A percentile compares a stretch with the other conserved stretches of the same genome.
Conservation (phyloP, 768 basidiomycete genomes). For the Tubosaeta sp. region DNA sequence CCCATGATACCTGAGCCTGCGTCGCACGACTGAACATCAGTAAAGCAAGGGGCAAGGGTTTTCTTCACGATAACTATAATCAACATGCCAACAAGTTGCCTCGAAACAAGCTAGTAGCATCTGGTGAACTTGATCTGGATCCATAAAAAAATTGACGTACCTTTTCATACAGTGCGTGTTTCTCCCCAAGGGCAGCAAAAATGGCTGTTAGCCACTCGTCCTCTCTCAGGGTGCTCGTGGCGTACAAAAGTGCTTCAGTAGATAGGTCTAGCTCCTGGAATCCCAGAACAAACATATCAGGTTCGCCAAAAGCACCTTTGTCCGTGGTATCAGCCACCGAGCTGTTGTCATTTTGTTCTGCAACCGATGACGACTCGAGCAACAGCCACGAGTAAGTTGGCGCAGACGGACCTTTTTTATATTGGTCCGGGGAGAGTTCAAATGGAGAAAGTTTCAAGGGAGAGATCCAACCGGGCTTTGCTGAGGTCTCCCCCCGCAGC, state of each 20-base stretch:
- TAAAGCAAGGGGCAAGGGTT: conserved; percentile 44
- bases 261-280: conserved; percentile 83
- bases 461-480: conserved; percentile 27
- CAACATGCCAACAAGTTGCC: conserved; percentile 83
- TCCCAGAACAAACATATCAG: conserved; percentile 69
- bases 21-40: conserved; percentile 45
- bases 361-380: not conserved
- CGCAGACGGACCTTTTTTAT: conserved; percentile 19
- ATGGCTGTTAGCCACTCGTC: conserved; percentile 68
- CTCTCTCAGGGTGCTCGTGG: conserved; percentile 56
- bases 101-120: conserved; percentile 55
- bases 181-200: conserved; percentile 69
- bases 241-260: conserved; percentile 72
- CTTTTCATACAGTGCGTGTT: conserved; percentile 60
- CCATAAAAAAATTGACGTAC: conserved; percentile 29
- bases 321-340: conserved; percentile 6
- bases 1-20: conserved; percentile 77
- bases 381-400: not conserved
- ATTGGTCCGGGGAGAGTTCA: conserved; percentile 18
- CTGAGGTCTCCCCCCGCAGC: conserved; percentile 38
- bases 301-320: conserved; percentile 34
- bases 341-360: conserved; percentile 5
- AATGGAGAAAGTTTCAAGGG: conserved; percentile 37
- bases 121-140: not conserved
- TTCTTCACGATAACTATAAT: conserved; percentile 65